Conservation (phyloP, 2,329 filamentous ascomycete species). For the Penicillium aurantiogriseum region DNA sequence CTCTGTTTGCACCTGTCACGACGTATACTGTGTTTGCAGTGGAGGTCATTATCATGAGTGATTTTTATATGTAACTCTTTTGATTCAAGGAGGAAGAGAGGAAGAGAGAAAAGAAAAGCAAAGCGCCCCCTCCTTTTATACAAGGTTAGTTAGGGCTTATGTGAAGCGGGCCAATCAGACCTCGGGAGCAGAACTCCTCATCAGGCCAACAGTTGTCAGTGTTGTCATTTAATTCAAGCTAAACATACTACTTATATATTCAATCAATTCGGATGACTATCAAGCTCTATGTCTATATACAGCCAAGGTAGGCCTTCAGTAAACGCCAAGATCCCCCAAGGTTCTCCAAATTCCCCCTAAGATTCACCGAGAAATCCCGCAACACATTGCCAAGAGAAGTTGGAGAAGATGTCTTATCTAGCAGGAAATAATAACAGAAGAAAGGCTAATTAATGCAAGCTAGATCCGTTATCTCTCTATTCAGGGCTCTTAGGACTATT, state of each 20-base stretch:
- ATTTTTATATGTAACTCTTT: background rate
- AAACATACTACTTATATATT: background rate
- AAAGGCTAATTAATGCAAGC: background rate
- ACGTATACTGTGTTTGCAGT: constrained; percentile 27
- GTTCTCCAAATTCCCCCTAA: background rate
- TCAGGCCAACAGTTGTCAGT: background rate
- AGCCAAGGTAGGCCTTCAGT: background rate
- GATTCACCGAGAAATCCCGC: background rate
- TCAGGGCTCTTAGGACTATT: background rate
- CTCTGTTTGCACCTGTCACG: constrained; percentile 32
- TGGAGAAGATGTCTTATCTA: background rate
- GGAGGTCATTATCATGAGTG: background rate
- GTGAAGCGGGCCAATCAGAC: background rate
- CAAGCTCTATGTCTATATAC: background rate
- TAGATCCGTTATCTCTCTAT: background rate
- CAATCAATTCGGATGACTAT: background rate
- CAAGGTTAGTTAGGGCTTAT: background rate
- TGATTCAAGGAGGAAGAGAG: background rate
- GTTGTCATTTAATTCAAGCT: background rate
- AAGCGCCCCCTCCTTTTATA: background rate
- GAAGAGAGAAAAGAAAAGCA: background rate
- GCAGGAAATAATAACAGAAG: background rate
- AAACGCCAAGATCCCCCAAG: background rate
- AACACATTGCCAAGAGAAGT: background rate
- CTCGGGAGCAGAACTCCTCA: background rate